Evolutionary conservation across 2,329 filamentous ascomycete genomes (phyloP), one percentile per base, ranked within the genome.

Genomic region (Tolypocladium capitatum): DNA sequence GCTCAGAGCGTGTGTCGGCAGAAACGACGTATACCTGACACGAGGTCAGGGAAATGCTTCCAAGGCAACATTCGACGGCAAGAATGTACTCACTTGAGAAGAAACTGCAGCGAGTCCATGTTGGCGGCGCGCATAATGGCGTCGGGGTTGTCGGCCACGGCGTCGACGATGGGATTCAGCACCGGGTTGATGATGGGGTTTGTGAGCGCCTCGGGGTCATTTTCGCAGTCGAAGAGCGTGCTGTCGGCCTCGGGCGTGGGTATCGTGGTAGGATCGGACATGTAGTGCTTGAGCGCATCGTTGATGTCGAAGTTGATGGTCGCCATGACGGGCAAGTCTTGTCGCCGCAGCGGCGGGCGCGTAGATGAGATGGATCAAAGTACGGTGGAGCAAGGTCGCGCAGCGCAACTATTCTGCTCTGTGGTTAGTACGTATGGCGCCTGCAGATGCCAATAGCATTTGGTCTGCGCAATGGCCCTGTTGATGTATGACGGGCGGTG

Each of bases 251-350:
- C 91, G 40, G 86, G 83, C 2, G 90, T 96, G 8, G 84, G 74
- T 48, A 97, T 85, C 35, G 80, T 78, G 42, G 81, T 74, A 9
- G 92, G 91, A 64, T 97, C 91, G 68, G 88, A 94, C 78, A 96
- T 86, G 69, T 96, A 98, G 64, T 87, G 80, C 74, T 95, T 96
- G 66, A 97, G 84, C 55, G 89, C 88, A 72, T 95, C 85, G 66
- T 96, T 95, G 68, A 98, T 87, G 66, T 97, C 87, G 70, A 98
- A 98, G 61, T 83, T 78, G 63, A 89, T 78, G 71, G 85, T 85
- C 60, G 74, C 84, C 81, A 84, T 84, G 63, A 54, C 66, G 58
- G 65, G 56, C 60, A 59, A 56, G 46, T 48, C 44, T 46, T 51
- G 51, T 47, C 52, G 51, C 56, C 54, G 24, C 38, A 27, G 16